Percentiles rank a stretch among this genome's conserved stretches.
phyloP scores from a whole-genome alignment of 169 alveolate genomes.

The Theileria annulata region DNA sequence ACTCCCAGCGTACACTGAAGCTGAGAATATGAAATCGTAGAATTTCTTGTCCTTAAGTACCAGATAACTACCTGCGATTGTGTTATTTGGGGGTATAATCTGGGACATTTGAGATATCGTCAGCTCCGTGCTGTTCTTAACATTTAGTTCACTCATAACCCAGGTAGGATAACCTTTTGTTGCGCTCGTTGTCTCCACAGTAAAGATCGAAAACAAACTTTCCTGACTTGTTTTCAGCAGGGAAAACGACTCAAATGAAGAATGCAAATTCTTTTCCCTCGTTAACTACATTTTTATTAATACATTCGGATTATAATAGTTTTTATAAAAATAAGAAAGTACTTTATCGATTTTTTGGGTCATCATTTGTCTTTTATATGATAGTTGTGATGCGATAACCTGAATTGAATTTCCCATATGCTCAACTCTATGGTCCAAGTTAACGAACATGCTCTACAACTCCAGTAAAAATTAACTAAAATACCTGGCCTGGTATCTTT shows the following conservation, averaged over 20 bases:
- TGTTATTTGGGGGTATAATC: slow-evolving; percentile 37
- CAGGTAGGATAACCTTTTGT: slow-evolving; percentile 62
- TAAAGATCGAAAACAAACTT: slow-evolving; percentile 27
- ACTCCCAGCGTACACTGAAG: slow-evolving; percentile 61
- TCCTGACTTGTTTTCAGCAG: slow-evolving; percentile 21
- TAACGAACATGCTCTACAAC: slow-evolving; percentile 30
- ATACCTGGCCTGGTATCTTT: slow-evolving; percentile 43
- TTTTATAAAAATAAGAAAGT: neutral
- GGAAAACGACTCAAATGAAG: slow-evolving; percentile 60
- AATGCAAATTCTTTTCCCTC: slow-evolving; percentile 31
- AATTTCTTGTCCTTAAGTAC: slow-evolving; percentile 29
- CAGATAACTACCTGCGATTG: slow-evolving; percentile 52
- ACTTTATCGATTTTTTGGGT: slow-evolving; percentile 41
- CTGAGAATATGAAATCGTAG: slow-evolving; percentile 63
- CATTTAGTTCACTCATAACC: slow-evolving; percentile 37
- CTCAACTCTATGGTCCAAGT: slow-evolving; percentile 45
- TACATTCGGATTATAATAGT: neutral
- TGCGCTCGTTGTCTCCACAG: slow-evolving; percentile 31
- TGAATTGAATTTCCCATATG: slow-evolving; percentile 32
- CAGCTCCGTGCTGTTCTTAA: slow-evolving; percentile 43
- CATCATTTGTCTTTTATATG: slow-evolving; percentile 50
- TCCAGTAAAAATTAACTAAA: no score
- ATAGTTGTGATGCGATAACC: slow-evolving; percentile 52
- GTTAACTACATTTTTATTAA: slow-evolving; percentile 4
- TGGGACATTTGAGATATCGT: slow-evolving; percentile 62